Evolutionary conservation across 1,284 basidiomycete species (phyloP).

Genomic region (Boletus mariae): DNA sequence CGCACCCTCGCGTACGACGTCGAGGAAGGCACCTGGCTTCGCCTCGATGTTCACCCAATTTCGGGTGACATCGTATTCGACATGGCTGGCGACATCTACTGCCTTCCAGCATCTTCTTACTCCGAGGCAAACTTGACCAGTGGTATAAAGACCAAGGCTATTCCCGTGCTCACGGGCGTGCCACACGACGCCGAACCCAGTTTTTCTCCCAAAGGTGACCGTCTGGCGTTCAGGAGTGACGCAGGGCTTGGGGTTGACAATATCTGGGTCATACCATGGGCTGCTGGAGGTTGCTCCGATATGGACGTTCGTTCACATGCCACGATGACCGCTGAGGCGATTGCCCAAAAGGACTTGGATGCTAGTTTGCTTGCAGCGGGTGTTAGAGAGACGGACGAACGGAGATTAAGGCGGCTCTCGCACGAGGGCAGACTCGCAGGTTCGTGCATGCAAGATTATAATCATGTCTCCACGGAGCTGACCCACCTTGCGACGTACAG

Average conservation of each 20-base stretch:
- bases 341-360: conserved; percentile 39
- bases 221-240: conserved; percentile 63
- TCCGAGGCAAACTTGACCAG: conserved; percentile 17
- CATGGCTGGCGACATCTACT: conserved; percentile 71
- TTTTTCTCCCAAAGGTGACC: conserved; percentile 63
- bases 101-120: conserved; percentile 49
- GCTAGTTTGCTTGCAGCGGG: conserved; percentile 48
- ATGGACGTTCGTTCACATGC: conserved; percentile 48
- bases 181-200: conserved; percentile 69
- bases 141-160: conserved; percentile 20
- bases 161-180: conserved; percentile 43
- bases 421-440: conserved; percentile 58
- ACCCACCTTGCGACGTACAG: conserved; percentile 32
- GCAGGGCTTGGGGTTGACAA: conserved; percentile 70
- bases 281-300: conserved; percentile 45
- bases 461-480: conserved; percentile 1
- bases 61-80: conserved; percentile 72
- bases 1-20: conserved; percentile 65
- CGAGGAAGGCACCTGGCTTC: conserved; percentile 68
- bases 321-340: conserved; percentile 17
- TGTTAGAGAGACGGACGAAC: conserved; percentile 45
- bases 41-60: conserved; percentile 64
- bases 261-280: conserved; percentile 67
- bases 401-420: conserved; percentile 47
- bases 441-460: conserved; percentile 27